Evolutionary conservation across 2,329 filamentous ascomycete genomes (phyloP).

Genomic region (Polytolypa hystricis): DNA sequence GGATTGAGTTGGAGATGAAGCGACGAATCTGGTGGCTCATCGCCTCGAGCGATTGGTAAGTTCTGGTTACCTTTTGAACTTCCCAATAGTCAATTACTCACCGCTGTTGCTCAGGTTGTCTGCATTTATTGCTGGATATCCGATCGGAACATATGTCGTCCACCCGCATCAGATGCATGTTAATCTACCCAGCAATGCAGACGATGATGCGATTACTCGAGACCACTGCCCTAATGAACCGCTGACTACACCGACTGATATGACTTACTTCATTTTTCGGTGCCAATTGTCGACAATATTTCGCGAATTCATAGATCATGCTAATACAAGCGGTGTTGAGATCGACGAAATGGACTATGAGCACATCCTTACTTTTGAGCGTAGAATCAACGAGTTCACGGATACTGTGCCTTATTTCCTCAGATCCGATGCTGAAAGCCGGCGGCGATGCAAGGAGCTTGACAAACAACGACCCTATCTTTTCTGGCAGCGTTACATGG

Average conservation of each 20-base stretch:
- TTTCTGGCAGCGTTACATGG: conserved; percentile 25
- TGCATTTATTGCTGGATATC: conserved; percentile 31
- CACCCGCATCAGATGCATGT: conserved; percentile 33
- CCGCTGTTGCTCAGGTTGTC: conserved; percentile 27
- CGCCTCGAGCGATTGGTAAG: conserved; percentile 33
- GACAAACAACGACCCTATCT: conserved; percentile 21
- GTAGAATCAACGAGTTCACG: conserved; percentile 22
- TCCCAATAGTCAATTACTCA: neutral
- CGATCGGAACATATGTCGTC: conserved; percentile 35
- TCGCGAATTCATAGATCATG: conserved; percentile 30
- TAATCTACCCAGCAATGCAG: conserved; percentile 31
- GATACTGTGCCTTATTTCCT: conserved; percentile 27
- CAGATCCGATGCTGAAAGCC: conserved; percentile 23
- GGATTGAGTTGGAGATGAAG: conserved; percentile 25
- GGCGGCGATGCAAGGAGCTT: conserved; percentile 17
- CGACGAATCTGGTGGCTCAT: conserved; percentile 37
- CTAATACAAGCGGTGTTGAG: conserved; percentile 17
- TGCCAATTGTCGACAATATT: conserved; percentile 31
- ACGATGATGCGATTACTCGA: conserved; percentile 13
- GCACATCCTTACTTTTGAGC: conserved; percentile 29
- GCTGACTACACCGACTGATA: conserved; percentile 29
- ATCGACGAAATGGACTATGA: conserved; percentile 23
- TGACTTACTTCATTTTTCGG: conserved; percentile 36
- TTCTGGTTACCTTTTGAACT: neutral
- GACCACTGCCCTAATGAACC: conserved; percentile 17